phyloP scores from a whole-genome alignment of 2,329 filamentous ascomycete genomes.

The Aspergillus sp. region DNA sequence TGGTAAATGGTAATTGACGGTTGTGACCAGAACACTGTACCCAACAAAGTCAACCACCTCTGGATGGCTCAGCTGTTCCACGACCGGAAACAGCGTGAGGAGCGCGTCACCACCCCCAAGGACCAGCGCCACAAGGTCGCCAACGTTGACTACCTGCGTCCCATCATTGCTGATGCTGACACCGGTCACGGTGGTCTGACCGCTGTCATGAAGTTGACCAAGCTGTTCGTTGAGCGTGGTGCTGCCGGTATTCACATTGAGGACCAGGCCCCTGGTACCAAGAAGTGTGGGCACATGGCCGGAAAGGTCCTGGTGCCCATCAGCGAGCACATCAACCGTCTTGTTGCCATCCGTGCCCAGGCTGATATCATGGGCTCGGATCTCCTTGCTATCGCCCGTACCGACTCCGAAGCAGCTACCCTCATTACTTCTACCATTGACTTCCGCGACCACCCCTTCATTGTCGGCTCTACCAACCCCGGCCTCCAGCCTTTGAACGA shows the following conservation, averaged over 20 bases:
- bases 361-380: constrained; percentile 97
- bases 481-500: constrained; percentile 77
- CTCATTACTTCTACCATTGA: constrained; percentile 96
- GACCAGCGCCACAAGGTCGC: constrained; percentile 63
- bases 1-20: neutral
- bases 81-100: constrained; percentile 96
- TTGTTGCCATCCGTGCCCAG: constrained; percentile 93
- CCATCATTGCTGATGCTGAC: constrained; percentile 94
- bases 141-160: constrained; percentile 88
- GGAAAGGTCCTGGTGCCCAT: constrained; percentile 97
- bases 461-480: constrained; percentile 82
- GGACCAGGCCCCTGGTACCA: constrained; percentile 94
- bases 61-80: constrained; percentile 99
- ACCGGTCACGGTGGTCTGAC: constrained; percentile 95
- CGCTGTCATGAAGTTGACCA: constrained; percentile 99
- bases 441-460: constrained; percentile 88
- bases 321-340: constrained; percentile 93
- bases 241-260: constrained; percentile 98
- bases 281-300: constrained; percentile 99
- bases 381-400: constrained; percentile 84
- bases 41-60: constrained; percentile 94
- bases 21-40: constrained; percentile 71
- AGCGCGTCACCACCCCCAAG: constrained; percentile 72
- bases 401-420: constrained; percentile 94
- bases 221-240: constrained; percentile 93